Conservation (phyloP, 192 early-diverging fungal species). For the Coemansia guatemalensis region DNA sequence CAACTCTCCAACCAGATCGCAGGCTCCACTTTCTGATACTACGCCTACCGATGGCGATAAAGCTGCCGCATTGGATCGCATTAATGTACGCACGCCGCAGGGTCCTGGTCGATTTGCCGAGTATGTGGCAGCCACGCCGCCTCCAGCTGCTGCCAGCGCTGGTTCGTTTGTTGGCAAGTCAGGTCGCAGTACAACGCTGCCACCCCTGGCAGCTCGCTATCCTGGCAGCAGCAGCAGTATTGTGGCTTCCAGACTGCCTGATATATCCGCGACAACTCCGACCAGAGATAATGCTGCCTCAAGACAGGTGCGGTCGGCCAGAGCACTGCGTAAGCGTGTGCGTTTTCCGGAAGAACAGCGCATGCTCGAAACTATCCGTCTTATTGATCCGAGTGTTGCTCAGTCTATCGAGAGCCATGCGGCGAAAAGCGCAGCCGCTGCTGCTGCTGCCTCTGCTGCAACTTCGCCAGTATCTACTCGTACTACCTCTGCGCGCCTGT, state of each 20-base stretch:
- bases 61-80: not conserved
- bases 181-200: slow-evolving; percentile 10
- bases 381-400: slow-evolving; percentile 38
- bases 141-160: not conserved
- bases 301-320: slow-evolving; percentile 11
- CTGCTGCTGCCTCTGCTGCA: not conserved
- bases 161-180: not conserved
- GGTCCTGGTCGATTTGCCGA: slow-evolving; percentile 14
- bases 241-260: not conserved
- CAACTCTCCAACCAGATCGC: too few species aligned
- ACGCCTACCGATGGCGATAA: too few species aligned
- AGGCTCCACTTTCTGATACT: too few species aligned
- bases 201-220: not conserved
- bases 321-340: slow-evolving; percentile 31
- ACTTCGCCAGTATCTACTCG: not conserved
- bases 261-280: not conserved
- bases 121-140: slow-evolving; percentile 1
- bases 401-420: slow-evolving; percentile 31
- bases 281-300: too few species aligned
- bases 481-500: not conserved
- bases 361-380: slow-evolving; percentile 47
- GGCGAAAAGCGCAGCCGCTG: not conserved
- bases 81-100: slow-evolving; percentile 12
- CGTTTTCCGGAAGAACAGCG: slow-evolving; percentile 48
- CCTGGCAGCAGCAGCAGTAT: too few species aligned